Evolutionary conservation across 768 basidiomycete species (phyloP), one percentile per base, ranked within the genome.

Genomic region (Paxillus rubicundulus): DNA sequence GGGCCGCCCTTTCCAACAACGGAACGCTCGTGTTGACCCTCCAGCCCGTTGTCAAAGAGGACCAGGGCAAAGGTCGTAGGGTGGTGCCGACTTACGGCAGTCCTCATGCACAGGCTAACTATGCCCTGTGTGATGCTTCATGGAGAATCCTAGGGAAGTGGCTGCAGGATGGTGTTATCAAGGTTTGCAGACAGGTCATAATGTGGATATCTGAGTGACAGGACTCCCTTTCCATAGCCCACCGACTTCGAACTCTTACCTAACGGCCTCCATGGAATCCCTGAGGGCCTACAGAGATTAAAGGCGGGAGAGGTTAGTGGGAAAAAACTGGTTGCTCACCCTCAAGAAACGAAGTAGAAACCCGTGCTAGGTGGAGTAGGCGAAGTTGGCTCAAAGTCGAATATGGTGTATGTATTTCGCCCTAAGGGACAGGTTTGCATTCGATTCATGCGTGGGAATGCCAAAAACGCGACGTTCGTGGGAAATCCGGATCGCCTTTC

Each of bases 221-320:
- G n/a, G 20, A 17, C 42, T 21, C 17, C 24, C 3, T 38, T 45
- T 36, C 12, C 52, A 21, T 40, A 74, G 77, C 76, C 79, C 0
- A 71, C 71, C 52, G 61, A 65, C n/a, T 54, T 70, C 4, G 72
- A 80, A 56, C 61, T 77, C n/a, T 60, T 80, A 10, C 68, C 72
- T 0, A 57, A 63, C 27, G 79, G 79, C 2, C 63, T 80, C 1
- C 50, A 59, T 8, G 77, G 71, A 9, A 67, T 80, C 9, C 37
- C 51, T 0, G 66, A 47, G 9, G 77, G 73, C 2, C 57, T 80
- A 27, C 63, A 72, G 41, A 62, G 61, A 53, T 39, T 80, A 59
- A 64, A 61, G 60, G 53, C 55, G 2, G 67, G 72, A 9, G 50
- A 73, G 49, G 66, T 78, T 28, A 77, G 75, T n/a, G 78, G 72